Base-by-base conservation (phyloP, 208 protist species). In the Leishmania gerbilli region DNA sequence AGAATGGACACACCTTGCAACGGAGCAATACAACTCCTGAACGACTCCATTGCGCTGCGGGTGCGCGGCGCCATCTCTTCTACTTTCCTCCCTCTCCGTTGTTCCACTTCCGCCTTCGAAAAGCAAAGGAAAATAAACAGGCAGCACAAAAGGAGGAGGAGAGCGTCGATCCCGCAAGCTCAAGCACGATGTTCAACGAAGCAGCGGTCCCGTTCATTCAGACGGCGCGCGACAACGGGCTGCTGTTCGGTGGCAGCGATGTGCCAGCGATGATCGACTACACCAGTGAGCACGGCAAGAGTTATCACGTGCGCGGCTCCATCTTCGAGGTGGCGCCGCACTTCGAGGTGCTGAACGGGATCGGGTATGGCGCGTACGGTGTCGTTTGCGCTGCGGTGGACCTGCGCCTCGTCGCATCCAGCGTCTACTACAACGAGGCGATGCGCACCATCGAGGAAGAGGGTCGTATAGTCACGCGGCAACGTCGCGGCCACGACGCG, bases 341-440 rank as follows among this genome's bases (percentile, higher is more conserved):
- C 65, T 97, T 94, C 67, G 86, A 92, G 49, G 79, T 96, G 51
- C 79, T 91, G 9, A 91, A 84, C 19, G 78, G 79, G 2, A 85
- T 97, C 3, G 94, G 94, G 8, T 82, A 85, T 72, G 94, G 92
- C 34, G 88, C 92, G 2, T 96, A 97, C 74, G 92, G 94, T 27
- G 76, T 95, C 6, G 92, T 95, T 55, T 97, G 93, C 68, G 90
- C 91, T 27, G 93, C 90, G 0, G 84, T 91, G 9, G 87, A 94
- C 67, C 77, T 92, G 34, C 87, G 91, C 3, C 84, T 91, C 1
- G 87, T 91, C 6, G 76, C 79, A 42, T 82, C 84, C 60, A 91
- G 81, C 34, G 19, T 67, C 13, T 86, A 87, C 77, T 91, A 91
- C 72, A 86, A 83, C 71, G 72, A 82, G n/a, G 56, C 40, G 9